phyloP scores from a whole-genome alignment of 345 rosid species.

The Melaleuca quinquenervia region DNA sequence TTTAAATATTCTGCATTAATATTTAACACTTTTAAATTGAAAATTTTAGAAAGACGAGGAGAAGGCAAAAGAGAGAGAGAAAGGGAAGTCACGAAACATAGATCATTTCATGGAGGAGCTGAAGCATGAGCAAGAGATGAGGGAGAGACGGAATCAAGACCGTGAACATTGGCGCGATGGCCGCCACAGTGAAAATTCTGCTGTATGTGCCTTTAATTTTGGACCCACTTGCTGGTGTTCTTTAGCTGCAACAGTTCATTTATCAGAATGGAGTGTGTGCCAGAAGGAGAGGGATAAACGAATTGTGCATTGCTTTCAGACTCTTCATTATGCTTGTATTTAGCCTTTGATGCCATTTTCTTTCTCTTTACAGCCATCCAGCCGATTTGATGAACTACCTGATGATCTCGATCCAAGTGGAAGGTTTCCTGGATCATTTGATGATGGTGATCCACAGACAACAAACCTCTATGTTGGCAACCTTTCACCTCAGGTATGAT shows the following conservation, averaged over 20 bases:
- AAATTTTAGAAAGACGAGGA: conserved; percentile 73
- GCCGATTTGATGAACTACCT: conserved; percentile 91
- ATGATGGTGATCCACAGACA: conserved; percentile 99
- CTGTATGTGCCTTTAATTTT: conserved; percentile 30
- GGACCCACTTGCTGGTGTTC: not conserved
- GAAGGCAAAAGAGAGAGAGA: conserved; percentile 66
- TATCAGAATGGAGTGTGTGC: not conserved
- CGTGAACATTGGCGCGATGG: conserved; percentile 76
- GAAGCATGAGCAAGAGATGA: conserved; percentile 95
- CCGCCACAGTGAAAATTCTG: conserved; percentile 47
- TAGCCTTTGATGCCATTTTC: not conserved
- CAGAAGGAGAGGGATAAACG: not conserved
- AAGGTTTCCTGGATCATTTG: conserved; percentile 90
- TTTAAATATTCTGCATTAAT: not conserved
- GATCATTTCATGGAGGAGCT: conserved; percentile 98
- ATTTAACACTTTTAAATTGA: not conserved
- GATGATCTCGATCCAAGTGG: conserved; percentile 99
- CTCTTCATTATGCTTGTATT: not conserved
- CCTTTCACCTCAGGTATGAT: conserved; percentile 74
- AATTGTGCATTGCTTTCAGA: not conserved
- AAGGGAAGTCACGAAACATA: conserved; percentile 82
- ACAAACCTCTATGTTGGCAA: conserved; percentile 97
- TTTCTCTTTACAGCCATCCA: conserved; percentile 58
- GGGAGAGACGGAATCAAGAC: conserved; percentile 91
- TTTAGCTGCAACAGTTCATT: not conserved